Evolutionary conservation across 371 early-diverging fungal genomes (phyloP).

Genomic region (Nematocida parisii): DNA sequence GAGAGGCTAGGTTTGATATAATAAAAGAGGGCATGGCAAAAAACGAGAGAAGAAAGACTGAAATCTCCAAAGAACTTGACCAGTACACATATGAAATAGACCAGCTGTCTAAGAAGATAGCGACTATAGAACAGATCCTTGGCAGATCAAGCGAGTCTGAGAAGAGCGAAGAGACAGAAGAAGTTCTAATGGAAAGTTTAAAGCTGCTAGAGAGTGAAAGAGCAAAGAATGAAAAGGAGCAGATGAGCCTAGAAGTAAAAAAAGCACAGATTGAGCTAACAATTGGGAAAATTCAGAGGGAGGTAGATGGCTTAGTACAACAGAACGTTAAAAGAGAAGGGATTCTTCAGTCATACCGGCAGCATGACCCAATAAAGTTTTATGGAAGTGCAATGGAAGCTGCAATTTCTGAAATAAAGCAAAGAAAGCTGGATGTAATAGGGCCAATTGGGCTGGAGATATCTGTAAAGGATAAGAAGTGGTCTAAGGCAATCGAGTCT

Average conservation of each 20-base stretch:
- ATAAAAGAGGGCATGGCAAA: neutral
- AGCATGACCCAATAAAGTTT: slow-evolving; percentile 30
- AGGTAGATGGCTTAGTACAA: slow-evolving; percentile 26
- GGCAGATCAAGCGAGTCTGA: slow-evolving; percentile 4
- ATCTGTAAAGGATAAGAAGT: slow-evolving; percentile 65
- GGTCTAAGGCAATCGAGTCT: slow-evolving; percentile 65
- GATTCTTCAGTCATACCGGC: slow-evolving; percentile 17
- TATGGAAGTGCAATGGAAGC: slow-evolving; percentile 43
- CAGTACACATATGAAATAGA: slow-evolving; percentile 51
- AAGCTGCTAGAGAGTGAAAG: neutral
- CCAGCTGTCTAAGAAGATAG: slow-evolving; percentile 9
- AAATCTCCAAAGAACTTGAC: slow-evolving; percentile 47
- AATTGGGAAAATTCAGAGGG: slow-evolving; percentile 25
- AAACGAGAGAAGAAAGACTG: slow-evolving; percentile 30
- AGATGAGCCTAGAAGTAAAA: slow-evolving; percentile 15
- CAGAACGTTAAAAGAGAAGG: slow-evolving; percentile 59
- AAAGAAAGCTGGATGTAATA: slow-evolving; percentile 58
- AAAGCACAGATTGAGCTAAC: slow-evolving; percentile 29
- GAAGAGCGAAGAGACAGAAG: slow-evolving; percentile 1
- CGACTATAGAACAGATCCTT: slow-evolving; percentile 29
- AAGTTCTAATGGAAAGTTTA: neutral
- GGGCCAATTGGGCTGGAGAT: slow-evolving; percentile 67
- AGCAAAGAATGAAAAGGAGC: slow-evolving; percentile 3
- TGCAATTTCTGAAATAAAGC: slow-evolving; percentile 47
- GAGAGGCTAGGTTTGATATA: slow-evolving; percentile 14